Conservation (phyloP, 805 yeast species). For the Wickerhamiella qilinensis region DNA sequence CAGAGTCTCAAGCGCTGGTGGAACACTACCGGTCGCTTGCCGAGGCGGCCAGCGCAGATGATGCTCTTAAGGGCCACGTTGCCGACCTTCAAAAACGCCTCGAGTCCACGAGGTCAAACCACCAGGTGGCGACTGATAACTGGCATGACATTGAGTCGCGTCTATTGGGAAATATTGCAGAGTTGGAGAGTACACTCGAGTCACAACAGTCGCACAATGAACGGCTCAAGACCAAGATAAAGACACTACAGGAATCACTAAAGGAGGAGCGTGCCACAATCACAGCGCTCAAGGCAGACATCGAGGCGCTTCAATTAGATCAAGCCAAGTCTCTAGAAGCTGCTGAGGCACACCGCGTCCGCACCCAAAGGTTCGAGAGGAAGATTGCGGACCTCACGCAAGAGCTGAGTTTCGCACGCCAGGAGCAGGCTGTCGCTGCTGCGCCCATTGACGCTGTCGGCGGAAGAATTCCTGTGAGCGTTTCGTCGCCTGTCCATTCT, state of each 20-base stretch:
- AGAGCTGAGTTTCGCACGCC: neutral
- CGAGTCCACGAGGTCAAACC: slow-evolving; percentile 48
- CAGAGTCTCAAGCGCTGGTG: slow-evolving; percentile 49
- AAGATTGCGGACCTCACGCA: neutral
- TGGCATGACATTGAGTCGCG: slow-evolving; percentile 71
- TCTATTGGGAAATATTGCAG: slow-evolving; percentile 32
- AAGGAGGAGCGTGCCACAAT: slow-evolving; percentile 6
- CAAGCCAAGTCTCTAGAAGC: neutral
- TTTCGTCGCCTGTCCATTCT: neutral
- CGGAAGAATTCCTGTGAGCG: neutral
- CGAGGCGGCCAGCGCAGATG: slow-evolving; percentile 30
- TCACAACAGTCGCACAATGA: neutral
- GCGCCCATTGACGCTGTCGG: neutral
- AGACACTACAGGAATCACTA: neutral
- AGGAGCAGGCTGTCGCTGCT: neutral
- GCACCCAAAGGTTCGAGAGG: too few relatives aligned
- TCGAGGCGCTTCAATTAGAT: neutral
- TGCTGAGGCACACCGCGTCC: neutral
- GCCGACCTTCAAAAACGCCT: slow-evolving; percentile 29
- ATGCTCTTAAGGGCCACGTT: slow-evolving; percentile 18
- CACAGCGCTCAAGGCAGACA: neutral
- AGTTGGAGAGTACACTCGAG: neutral
- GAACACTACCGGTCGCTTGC: slow-evolving; percentile 50
- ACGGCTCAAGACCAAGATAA: neutral
- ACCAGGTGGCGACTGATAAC: slow-evolving; percentile 58